Conservation (phyloP, 2,329 filamentous ascomycete species). For the Didymella segeticola region DNA sequence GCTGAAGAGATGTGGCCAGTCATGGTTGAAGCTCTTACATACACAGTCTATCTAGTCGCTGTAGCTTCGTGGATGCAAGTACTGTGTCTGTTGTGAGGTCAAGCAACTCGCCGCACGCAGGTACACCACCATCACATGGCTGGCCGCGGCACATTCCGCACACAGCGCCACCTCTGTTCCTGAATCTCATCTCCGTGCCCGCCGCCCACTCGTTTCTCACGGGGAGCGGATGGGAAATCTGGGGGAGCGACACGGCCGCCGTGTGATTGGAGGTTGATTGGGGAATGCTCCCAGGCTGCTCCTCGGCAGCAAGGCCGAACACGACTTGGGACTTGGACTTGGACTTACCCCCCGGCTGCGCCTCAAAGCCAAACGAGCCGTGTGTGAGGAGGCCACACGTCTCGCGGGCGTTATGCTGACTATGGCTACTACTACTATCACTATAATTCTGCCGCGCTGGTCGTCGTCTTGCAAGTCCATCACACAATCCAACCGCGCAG, state of each 20-base stretch:
- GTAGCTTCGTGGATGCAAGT: not conserved
- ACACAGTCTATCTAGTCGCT: no score
- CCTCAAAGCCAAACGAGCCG: conserved; percentile 19
- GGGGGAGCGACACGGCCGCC: conserved; percentile 22
- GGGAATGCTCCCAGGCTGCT: conserved; percentile 21
- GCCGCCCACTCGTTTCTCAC: conserved; percentile 20
- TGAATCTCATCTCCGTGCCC: conserved; percentile 21
- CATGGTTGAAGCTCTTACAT: no score
- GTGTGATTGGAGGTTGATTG: conserved; percentile 46
- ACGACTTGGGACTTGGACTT: no score
- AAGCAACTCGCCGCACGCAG: no score
- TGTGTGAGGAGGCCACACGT: conserved; percentile 3
- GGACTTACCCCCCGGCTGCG: no score
- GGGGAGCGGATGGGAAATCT: conserved; percentile 23
- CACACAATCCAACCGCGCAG: not conserved
- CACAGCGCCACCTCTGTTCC: conserved; percentile 32
- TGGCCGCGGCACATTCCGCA: conserved; percentile 13
- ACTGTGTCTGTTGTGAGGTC: no score
- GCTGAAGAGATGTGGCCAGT: not conserved
- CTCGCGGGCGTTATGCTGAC: conserved; percentile 20
- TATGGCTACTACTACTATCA: no score
- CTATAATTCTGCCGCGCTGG: no score
- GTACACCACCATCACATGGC: not conserved
- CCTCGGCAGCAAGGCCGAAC: conserved; percentile 21
- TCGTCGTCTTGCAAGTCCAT: no score